phyloP scores from a whole-genome alignment of 2,329 filamentous ascomycete species.

The Exophiala bonariae region DNA sequence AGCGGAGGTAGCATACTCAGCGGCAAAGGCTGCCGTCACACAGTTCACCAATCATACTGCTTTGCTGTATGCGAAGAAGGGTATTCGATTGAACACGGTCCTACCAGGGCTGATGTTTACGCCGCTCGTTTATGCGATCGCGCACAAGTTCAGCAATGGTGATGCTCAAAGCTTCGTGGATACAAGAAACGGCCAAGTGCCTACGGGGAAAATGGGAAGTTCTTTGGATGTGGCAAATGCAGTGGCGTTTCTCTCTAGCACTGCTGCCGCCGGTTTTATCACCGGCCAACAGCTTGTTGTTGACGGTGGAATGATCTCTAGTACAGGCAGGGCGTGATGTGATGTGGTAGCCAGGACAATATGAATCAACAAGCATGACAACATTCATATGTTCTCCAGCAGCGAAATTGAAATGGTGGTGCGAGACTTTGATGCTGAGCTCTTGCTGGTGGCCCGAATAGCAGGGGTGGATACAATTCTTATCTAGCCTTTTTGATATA shows the following conservation, averaged over 20 bases:
- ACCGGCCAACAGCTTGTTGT: conserved; percentile 57
- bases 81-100: conserved; percentile 54
- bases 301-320: conserved; percentile 40
- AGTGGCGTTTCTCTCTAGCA: conserved; percentile 57
- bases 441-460: too few species aligned
- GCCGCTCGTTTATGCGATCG: conserved; percentile 48
- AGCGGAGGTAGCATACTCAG: conserved; percentile 56
- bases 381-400: too few species aligned
- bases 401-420: too few species aligned
- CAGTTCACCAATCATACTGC: conserved; percentile 53
- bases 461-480: too few species aligned
- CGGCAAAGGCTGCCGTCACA: conserved; percentile 53
- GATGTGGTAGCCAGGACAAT: too few species aligned
- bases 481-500: too few species aligned
- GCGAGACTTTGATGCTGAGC: too few species aligned
- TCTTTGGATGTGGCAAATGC: conserved; percentile 61
- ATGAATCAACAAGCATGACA: too few species aligned
- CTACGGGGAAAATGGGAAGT: conserved; percentile 59
- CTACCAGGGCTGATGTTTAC: conserved; percentile 60
- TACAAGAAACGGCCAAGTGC: conserved; percentile 57
- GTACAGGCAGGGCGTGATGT: too few species aligned
- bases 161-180: conserved; percentile 51
- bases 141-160: conserved; percentile 44
- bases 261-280: conserved; percentile 60
- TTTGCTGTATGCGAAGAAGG: conserved; percentile 40